These are phyloP conservation scores for Peronosclerospora sorghi DNA, from an alignment of 352 stramenopile species.

Conservation along the genomic window DNA sequence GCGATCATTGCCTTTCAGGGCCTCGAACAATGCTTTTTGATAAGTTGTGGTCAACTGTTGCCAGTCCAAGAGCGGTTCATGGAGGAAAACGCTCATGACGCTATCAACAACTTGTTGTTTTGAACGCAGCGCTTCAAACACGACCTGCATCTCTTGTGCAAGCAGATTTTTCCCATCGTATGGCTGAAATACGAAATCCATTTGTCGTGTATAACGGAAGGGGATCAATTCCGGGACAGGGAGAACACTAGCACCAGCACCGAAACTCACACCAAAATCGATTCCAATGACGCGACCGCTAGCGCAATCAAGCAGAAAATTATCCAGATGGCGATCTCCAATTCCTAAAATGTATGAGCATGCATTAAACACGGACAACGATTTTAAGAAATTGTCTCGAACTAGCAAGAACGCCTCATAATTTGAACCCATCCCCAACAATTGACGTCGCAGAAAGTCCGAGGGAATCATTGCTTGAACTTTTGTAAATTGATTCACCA, in stretches of 20 bases:
- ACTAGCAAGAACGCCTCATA: slow-evolving; percentile 79
- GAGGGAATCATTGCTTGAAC: slow-evolving; percentile 59
- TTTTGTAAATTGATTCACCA: slow-evolving; percentile 36
- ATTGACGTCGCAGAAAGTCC: slow-evolving; percentile 64
- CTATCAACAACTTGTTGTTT: slow-evolving; percentile 79
- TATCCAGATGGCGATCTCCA: slow-evolving; percentile 86
- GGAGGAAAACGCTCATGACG: slow-evolving; percentile 87
- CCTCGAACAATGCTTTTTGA: slow-evolving; percentile 44
- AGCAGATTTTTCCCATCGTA: slow-evolving; percentile 59
- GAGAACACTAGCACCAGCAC: slow-evolving; percentile 66
- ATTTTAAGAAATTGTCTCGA: slow-evolving; percentile 74
- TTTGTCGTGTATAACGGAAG: slow-evolving; percentile 81
- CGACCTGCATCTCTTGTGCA: slow-evolving; percentile 72
- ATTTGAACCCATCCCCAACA: slow-evolving; percentile 55
- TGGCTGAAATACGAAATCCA: slow-evolving; percentile 57
- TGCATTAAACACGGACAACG: slow-evolving; percentile 75
- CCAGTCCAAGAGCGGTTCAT: slow-evolving; percentile 88
- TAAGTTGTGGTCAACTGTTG: slow-evolving; percentile 57
- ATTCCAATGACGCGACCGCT: slow-evolving; percentile 81
- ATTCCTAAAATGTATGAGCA: slow-evolving; percentile 86
- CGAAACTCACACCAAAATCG: slow-evolving; percentile 89
- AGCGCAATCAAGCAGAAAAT: slow-evolving; percentile 77
- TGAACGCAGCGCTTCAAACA: slow-evolving; percentile 72
- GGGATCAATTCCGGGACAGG: slow-evolving; percentile 85
- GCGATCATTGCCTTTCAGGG: slow-evolving; percentile 4